Conservation (phyloP, 306 rosid genomes). For the Rosa multiflora region DNA sequence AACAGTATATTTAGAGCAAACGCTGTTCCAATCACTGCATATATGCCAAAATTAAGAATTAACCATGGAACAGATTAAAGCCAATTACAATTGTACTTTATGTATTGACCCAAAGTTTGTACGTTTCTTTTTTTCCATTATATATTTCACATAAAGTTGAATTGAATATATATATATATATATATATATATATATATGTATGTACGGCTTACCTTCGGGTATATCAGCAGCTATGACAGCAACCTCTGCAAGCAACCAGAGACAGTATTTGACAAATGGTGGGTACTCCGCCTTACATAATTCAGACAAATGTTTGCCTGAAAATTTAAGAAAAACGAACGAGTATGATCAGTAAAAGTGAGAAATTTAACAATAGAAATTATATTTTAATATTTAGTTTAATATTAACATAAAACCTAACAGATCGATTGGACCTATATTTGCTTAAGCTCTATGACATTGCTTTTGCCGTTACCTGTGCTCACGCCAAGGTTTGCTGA, state of each 20-base stretch:
- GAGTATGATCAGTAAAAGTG: background rate
- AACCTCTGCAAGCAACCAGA: slow-evolving; percentile 82
- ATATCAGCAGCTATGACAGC: slow-evolving; percentile 93
- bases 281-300: slow-evolving; percentile 85
- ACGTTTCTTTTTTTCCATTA: background rate
- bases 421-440: background rate
- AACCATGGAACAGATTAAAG: background rate
- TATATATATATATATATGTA: background rate
- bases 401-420: background rate
- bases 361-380: background rate
- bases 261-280: slow-evolving; percentile 52
- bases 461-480: slow-evolving; percentile 46
- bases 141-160: background rate
- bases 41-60: background rate
- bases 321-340: background rate
- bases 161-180: background rate
- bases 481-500: slow-evolving; percentile 90
- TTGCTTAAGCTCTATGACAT: background rate
- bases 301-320: slow-evolving; percentile 89
- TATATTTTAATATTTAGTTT: background rate
- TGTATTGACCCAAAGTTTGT: background rate
- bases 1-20: slow-evolving; percentile 78
- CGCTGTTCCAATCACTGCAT: slow-evolving; percentile 88
- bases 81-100: background rate
- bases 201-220: slow-evolving; percentile 61